phyloP scores from a whole-genome alignment of 2,329 filamentous ascomycete species.

The Fusarium pseudograminearum region DNA sequence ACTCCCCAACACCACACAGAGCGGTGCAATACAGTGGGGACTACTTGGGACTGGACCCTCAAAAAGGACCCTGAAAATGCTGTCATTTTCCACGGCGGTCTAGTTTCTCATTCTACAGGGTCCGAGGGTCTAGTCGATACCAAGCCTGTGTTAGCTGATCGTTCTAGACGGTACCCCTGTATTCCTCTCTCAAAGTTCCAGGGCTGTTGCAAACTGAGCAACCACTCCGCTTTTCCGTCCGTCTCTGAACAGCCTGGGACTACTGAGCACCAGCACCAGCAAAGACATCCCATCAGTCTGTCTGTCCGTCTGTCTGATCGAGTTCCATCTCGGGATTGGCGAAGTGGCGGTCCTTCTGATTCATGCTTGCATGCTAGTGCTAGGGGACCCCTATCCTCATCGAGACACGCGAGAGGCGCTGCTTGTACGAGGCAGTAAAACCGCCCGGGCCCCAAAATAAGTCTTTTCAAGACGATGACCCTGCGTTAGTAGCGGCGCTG shows the following conservation, averaged over 20 bases:
- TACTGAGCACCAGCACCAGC: neutral
- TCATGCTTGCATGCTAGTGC: constrained; percentile 11
- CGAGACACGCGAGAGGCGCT: constrained; percentile 11
- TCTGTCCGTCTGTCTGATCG: neutral
- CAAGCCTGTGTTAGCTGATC: constrained; percentile 14
- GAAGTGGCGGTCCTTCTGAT: constrained; percentile 7
- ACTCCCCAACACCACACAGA: constrained; percentile 10
- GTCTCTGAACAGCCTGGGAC: neutral
- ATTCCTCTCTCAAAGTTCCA: constrained; percentile 17
- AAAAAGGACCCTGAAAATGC: constrained; percentile 38
- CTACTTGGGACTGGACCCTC: constrained; percentile 31
- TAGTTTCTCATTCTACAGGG: constrained; percentile 15
- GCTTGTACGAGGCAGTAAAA: constrained; percentile 25
- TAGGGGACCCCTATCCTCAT: constrained; percentile 8
- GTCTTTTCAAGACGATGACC: constrained; percentile 6
- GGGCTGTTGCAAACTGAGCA: constrained; percentile 17
- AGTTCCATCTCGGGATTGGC: constrained; percentile 17
- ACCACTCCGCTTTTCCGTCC: constrained; percentile 21
- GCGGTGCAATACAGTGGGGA: constrained; percentile 20
- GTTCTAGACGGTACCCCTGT: constrained; percentile 18
- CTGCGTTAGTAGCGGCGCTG: neutral
- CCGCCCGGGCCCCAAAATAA: constrained; percentile 1
- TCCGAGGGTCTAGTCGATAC: constrained; percentile 8
- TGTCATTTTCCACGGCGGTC: constrained; percentile 30
- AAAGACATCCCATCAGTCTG: neutral